Evolutionary conservation across 306 rosid genomes (phyloP), one percentile per base, ranked within the genome.

Genomic region (Ochetophila trinervis): DNA sequence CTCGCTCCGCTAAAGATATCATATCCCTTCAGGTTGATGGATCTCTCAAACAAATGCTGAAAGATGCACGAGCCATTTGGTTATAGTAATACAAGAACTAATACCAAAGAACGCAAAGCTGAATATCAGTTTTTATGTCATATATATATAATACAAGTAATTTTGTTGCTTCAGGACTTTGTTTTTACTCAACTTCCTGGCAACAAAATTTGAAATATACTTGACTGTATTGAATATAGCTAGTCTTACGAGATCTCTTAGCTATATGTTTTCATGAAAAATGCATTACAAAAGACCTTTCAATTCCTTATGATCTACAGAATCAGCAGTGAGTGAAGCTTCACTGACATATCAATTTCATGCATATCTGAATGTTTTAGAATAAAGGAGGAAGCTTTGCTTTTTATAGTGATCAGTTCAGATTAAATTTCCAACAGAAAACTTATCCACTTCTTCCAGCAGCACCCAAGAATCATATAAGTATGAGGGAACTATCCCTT

Each of bases 11-110:
- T 16, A 90, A 85, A 71, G 99, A 94, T 70, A 79, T 94, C 53
- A 90, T 94, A 52, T 90, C 99, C 23, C 94, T 86, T 55, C 99
- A 94, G 67, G 92, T 94, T 68, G 90, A 94, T 74, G 99, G 97
- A 6, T 75, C 92, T 69, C 91, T 94, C 49, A 94, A 90, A 52
- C 96, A 90, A 86, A 74, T 84, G 92, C 95, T 94, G 70, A 88
- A 81, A 12, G 97, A 90, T 67, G 99, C 99, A 14, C 86, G 67
- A 67, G 99, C 99, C 68, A 94, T 94, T 62, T 94, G 99, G 99
- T 88, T 94, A 73, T 94, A 85, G 80, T 44, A 58, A 56, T 12
- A 5, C 9, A 16, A 17, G 9, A 24, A 56, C 23, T 47, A 22
- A 53, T 21, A 34, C 45, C n/a, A 7, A 37, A 8, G 7, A 44